Evolutionary conservation across 164 flowering plant species (phyloP).

Genomic region (Chloranthus sessilifolius): DNA sequence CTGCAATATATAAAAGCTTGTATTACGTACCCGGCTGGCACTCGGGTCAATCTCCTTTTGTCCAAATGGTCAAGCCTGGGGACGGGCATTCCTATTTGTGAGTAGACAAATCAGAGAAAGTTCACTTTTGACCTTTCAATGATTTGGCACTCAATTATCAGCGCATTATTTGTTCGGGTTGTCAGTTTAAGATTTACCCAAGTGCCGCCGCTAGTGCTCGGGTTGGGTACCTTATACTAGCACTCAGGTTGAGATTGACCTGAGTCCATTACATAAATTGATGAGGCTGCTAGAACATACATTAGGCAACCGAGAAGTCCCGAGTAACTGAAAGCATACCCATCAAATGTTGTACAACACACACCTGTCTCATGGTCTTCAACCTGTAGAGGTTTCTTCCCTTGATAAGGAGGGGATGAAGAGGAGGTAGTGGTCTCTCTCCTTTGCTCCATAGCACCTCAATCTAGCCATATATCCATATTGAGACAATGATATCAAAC

Average conservation of each 20-base stretch:
- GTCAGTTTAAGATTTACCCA: background rate
- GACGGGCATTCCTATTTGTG: no score
- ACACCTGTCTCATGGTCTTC: conserved; percentile 74
- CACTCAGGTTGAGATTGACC: background rate
- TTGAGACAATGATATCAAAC: background rate
- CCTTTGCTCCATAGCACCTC: conserved; percentile 94
- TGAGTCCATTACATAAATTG: background rate
- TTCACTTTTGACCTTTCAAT: no score
- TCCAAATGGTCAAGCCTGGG: no score
- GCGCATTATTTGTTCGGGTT: background rate
- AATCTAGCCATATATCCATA: conserved; percentile 29
- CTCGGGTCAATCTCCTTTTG: no score
- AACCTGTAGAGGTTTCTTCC: conserved; percentile 82
- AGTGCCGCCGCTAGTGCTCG: no score
- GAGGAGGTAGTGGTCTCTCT: conserved; percentile 59
- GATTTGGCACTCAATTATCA: no score
- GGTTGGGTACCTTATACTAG: background rate
- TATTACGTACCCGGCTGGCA: background rate
- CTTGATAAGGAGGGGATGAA: conserved; percentile 74
- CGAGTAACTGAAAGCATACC: background rate
- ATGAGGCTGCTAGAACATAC: background rate
- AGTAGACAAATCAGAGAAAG: no score
- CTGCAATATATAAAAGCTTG: background rate
- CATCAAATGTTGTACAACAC: background rate
- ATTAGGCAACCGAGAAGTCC: background rate